Evolutionary conservation across 1,284 basidiomycete species (phyloP).

Genomic region (Moniliophthora roreri): DNA sequence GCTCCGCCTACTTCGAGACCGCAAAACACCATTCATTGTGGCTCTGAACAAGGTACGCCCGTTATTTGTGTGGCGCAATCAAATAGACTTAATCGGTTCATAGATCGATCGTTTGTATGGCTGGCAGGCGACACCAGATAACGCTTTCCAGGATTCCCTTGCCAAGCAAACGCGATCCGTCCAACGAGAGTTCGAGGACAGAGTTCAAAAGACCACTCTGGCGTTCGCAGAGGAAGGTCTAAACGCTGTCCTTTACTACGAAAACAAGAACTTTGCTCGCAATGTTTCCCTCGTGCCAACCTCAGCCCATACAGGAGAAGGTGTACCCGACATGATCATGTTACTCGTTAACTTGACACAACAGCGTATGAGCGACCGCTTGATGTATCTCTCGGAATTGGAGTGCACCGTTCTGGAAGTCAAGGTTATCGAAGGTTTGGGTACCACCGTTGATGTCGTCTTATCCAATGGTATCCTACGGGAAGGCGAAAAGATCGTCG

Average conservation of each 20-base stretch:
- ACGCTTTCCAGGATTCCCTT: conserved; percentile 90
- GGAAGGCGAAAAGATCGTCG: conserved; percentile 94
- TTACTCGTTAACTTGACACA: conserved; percentile 97
- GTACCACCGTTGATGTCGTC: conserved; percentile 98
- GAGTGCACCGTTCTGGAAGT: conserved; percentile 99
- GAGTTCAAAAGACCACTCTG: conserved; percentile 82
- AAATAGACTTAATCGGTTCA: conserved; percentile 6
- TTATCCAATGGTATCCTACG: conserved; percentile 92
- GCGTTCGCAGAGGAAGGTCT: conserved; percentile 98
- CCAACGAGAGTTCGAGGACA: conserved; percentile 92
- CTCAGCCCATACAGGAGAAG: conserved; percentile 97
- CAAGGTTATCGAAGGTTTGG: conserved; percentile 98
- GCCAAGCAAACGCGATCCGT: conserved; percentile 84
- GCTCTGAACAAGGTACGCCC: conserved; percentile 90
- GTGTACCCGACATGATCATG: conserved; percentile 99
- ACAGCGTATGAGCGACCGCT: conserved; percentile 93
- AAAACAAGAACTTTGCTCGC: conserved; percentile 94
- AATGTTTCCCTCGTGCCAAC: conserved; percentile 98
- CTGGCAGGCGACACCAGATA: conserved; percentile 91
- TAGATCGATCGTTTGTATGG: conserved; percentile 97
- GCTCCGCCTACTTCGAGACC: conserved; percentile 87
- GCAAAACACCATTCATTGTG: conserved; percentile 99
- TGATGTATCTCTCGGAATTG: conserved; percentile 98
- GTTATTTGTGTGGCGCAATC: conserved; percentile 2
- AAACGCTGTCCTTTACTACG: conserved; percentile 95